These are phyloP conservation scores for Kitagawia praeruptora DNA, from an alignment of 129 eudicot species.

Conservation along the genomic window DNA sequence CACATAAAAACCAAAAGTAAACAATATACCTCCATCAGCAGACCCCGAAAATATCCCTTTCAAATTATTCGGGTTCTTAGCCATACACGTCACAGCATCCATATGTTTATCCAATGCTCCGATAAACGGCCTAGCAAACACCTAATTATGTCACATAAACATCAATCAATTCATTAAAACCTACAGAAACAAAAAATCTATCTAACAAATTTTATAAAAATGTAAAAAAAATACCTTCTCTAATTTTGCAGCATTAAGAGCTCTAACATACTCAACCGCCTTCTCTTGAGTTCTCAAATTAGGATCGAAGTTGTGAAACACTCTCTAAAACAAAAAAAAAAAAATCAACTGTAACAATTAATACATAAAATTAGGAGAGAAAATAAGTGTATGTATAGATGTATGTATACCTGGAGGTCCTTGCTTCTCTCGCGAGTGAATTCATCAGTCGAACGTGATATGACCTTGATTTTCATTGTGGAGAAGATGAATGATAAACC, in stretches of 20 bases:
- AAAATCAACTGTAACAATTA: too few species aligned
- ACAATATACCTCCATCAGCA: constrained; percentile 73
- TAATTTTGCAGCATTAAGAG: constrained; percentile 85
- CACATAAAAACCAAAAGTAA: background rate
- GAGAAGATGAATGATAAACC: constrained; percentile 1
- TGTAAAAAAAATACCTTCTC: constrained; percentile 46
- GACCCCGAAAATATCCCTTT: constrained; percentile 87
- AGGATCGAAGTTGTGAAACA: constrained; percentile 70
- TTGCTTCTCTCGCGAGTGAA: constrained; percentile 88
- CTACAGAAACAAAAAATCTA: background rate
- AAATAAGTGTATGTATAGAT: background rate
- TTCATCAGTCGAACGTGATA: constrained; percentile 83
- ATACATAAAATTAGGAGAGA: background rate
- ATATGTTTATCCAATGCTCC: constrained; percentile 96
- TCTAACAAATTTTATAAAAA: background rate
- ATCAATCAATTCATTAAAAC: background rate
- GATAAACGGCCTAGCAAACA: constrained; percentile 85
- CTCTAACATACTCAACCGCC: constrained; percentile 89
- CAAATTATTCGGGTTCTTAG: constrained; percentile 70
- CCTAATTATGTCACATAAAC: constrained; percentile 22
- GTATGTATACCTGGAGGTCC: constrained; percentile 72
- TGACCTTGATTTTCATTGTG: constrained; percentile 71
- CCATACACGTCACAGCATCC: constrained; percentile 81
- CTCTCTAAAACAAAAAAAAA: constrained; percentile 37
- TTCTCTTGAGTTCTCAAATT: constrained; percentile 83